These are phyloP conservation scores for Wickerhamiella musiphila DNA, from an alignment of 805 yeast genomes.

Conservation along the genomic window DNA sequence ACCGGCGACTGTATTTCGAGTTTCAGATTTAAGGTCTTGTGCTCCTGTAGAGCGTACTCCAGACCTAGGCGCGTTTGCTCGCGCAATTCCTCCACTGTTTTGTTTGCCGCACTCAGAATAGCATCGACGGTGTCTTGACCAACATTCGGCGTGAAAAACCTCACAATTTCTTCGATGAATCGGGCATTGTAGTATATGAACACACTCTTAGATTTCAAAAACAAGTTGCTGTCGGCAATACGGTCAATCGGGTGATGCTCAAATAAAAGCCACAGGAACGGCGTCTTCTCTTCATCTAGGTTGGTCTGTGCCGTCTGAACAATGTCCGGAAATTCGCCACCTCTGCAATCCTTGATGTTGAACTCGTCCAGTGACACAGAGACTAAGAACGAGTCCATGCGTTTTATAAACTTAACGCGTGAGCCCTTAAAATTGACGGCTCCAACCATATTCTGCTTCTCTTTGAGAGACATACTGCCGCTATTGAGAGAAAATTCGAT, in stretches of 20 bases:
- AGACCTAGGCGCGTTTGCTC: conserved; percentile 80
- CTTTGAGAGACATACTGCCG: conserved; percentile 56
- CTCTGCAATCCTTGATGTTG: conserved; percentile 74
- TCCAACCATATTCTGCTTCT: conserved; percentile 34
- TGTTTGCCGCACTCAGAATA: conserved; percentile 84
- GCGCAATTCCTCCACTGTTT: conserved; percentile 81
- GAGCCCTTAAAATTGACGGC: conserved; percentile 74
- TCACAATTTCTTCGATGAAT: conserved; percentile 56
- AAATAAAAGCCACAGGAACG: conserved; percentile 58
- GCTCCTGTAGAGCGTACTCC: conserved; percentile 87
- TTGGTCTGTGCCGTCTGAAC: conserved; percentile 43
- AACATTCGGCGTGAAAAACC: conserved; percentile 75
- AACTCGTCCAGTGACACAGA: conserved; percentile 66
- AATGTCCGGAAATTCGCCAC: conserved; percentile 62
- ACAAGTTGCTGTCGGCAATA: conserved; percentile 61
- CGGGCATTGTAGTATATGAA: conserved; percentile 78
- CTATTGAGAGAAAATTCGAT: conserved; percentile 48
- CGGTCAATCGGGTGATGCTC: conserved; percentile 78
- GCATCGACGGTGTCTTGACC: conserved; percentile 76
- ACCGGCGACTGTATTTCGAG: conserved; percentile 90
- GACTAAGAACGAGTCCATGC: conserved; percentile 61
- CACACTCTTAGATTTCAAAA: conserved; percentile 66
- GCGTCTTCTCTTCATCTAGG: conserved; percentile 7
- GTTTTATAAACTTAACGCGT: conserved; percentile 48
- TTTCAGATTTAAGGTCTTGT: conserved; percentile 70